Percentiles rank a stretch among this genome's conserved stretches.
These are phyloP conservation scores for Blastomyces percursus DNA, from an alignment of 2,329 filamentous ascomycete species.

Conservation along the genomic window DNA sequence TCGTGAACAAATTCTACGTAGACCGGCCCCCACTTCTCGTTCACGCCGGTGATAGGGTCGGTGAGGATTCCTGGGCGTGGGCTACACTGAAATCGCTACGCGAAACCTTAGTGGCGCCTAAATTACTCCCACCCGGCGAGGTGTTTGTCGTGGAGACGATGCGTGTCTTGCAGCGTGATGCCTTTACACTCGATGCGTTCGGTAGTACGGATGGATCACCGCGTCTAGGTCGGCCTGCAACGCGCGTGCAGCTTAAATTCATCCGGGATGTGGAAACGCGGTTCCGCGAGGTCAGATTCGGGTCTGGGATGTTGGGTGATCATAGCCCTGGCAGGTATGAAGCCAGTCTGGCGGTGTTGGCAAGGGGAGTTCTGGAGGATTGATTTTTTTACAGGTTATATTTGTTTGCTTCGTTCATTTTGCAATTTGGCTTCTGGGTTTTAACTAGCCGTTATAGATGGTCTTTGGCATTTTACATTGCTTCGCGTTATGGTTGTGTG, in stretches of 20 bases:
- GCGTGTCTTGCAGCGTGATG: slow-evolving; percentile 55
- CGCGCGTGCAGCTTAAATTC: slow-evolving; percentile 58
- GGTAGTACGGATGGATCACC: slow-evolving; percentile 33
- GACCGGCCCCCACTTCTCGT: slow-evolving; percentile 34
- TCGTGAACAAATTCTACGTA: slow-evolving; percentile 52
- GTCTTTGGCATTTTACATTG: background rate
- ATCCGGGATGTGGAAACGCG: slow-evolving; percentile 58
- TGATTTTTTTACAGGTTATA: slow-evolving; percentile 13
- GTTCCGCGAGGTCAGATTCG: slow-evolving; percentile 61
- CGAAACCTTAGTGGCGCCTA: slow-evolving; percentile 56
- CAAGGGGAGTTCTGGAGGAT: slow-evolving; percentile 35
- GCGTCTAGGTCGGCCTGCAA: slow-evolving; percentile 52
- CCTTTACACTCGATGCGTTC: slow-evolving; percentile 40
- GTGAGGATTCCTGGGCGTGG: slow-evolving; percentile 59
- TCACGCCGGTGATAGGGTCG: slow-evolving; percentile 40
- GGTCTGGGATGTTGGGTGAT: slow-evolving; percentile 62
- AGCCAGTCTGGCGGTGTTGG: slow-evolving; percentile 52
- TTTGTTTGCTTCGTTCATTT: background rate
- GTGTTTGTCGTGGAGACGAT: slow-evolving; percentile 62
- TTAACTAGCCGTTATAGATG: background rate
- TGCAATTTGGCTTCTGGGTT: background rate
- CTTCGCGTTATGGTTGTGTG: background rate
- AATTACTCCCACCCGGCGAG: slow-evolving; percentile 64
- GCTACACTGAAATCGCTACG: slow-evolving; percentile 56
- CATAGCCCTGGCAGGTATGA: slow-evolving; percentile 68